Evolutionary conservation across 1,284 basidiomycete species (phyloP), one percentile per base, ranked within the genome.

Genomic region (Meira nashicola): DNA sequence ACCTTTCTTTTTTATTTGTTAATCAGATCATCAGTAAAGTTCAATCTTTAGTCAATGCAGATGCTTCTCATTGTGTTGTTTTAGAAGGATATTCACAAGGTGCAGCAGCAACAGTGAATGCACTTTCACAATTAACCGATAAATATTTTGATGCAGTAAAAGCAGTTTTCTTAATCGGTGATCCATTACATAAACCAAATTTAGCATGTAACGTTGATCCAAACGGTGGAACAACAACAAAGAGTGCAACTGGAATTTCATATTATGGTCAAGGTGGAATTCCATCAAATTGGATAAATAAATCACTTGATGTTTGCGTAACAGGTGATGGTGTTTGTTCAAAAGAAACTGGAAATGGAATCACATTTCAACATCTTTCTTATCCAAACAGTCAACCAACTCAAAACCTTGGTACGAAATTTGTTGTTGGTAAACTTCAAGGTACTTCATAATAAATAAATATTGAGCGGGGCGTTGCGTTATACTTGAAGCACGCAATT

Each of bases 271-370:
- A 50, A 15, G 48, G 38, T 19, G 67, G 69, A 15, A 64, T 76
- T 11, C 71, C 73, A 1, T 28, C 47, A 21, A 62, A 57, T 19
- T 73, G 68, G 69, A 63, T 75, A n/a, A 46, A 50, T 41, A 77
- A 77, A 67, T 71, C 71, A 0, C 43, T 73, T 5, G 76, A 77
- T 55, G 65, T 77, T 15, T 77, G 76, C 64, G 21, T 43, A 15
- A 15, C 67, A 61, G 62, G 73, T 39, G 75, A 77, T 40, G 74
- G 72, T 21, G 74, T 76, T 4, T 77, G 75, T 52, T 70, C 73
- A 48, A 62, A 58, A n/a, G 28, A 49, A 9, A 39, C 62, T 33
- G 73, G 69, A 8, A 49, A 37, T 47, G 72, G 72, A 15, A 73
- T 74, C 51, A 76, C 67, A 25, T 39, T 51, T 19, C 63, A 64